These are phyloP conservation scores for Effrenium voratum DNA, from an alignment of 73 alveolate genomes.

Conservation along the genomic window DNA sequence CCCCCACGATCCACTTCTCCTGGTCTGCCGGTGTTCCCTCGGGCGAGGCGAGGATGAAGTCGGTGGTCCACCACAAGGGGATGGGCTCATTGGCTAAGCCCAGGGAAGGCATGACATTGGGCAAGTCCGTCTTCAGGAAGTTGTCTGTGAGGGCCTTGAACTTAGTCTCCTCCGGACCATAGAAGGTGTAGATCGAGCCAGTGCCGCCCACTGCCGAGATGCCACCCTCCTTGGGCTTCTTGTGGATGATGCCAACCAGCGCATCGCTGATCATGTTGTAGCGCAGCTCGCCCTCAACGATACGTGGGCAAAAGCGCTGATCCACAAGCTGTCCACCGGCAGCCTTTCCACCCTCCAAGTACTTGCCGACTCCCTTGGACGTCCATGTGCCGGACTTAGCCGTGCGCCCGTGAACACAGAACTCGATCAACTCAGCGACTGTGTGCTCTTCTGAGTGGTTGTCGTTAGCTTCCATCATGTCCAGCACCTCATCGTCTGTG, in stretches of 20 bases:
- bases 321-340: neutral
- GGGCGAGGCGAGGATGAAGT: slow-evolving; percentile 4
- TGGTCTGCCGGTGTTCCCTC: neutral
- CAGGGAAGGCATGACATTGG: neutral
- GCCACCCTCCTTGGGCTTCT: neutral
- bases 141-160: neutral
- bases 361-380: neutral
- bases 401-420: neutral
- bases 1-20: slow-evolving; percentile 67
- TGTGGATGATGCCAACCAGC: neutral
- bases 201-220: neutral
- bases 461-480: slow-evolving; percentile 14
- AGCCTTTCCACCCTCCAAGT: no score
- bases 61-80: neutral
- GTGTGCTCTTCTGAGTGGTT: neutral
- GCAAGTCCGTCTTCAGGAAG: neutral
- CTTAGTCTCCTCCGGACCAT: neutral
- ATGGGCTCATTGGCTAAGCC: neutral
- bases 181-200: neutral
- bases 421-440: neutral
- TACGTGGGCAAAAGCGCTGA: slow-evolving; percentile 5
- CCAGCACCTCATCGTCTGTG: slow-evolving; percentile 8
- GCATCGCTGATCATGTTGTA: neutral
- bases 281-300: slow-evolving; percentile 26
- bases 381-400: neutral